phyloP scores from a whole-genome alignment of 192 early-diverging fungal genomes.

The Ambispora gerdemannii region DNA sequence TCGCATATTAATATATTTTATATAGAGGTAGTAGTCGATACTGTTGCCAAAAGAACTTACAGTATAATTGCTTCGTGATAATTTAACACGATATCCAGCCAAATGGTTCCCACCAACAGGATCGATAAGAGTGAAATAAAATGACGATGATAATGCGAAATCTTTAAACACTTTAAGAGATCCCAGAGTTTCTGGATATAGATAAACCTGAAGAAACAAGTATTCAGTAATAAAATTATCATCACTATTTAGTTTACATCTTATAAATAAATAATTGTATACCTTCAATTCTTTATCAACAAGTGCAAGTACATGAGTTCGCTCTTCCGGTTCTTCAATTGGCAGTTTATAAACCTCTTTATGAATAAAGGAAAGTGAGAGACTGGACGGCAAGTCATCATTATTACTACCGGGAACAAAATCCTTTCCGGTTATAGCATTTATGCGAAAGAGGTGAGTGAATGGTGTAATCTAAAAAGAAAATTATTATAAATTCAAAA shows the following conservation, averaged over 20 bases:
- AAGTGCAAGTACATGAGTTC: constrained; percentile 52
- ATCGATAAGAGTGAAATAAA: constrained; percentile 68
- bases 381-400: constrained; percentile 35
- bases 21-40: too few species aligned
- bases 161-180: constrained; percentile 54
- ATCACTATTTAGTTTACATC: too few species aligned
- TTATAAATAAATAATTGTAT: constrained; percentile 33
- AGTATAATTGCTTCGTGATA: too few species aligned
- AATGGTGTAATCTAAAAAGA: too few species aligned
- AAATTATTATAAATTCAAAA: too few species aligned
- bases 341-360: constrained; percentile 60
- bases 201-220: constrained; percentile 44
- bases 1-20: too few species aligned
- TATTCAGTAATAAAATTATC: too few species aligned
- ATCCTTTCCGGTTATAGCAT: constrained; percentile 66
- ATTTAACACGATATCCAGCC: constrained; percentile 55
- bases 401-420: constrained; percentile 32
- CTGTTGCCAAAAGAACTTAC: too few species aligned
- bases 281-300: constrained; percentile 49
- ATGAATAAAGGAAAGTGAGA: constrained; percentile 38
- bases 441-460: constrained; percentile 50
- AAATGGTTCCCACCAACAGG: constrained; percentile 45
- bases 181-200: constrained; percentile 64
- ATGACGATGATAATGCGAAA: constrained; percentile 48
- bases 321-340: constrained; percentile 58